Base-by-base conservation (phyloP, 352 stramenopile species). In the Phytophthora niederhauseri region DNA sequence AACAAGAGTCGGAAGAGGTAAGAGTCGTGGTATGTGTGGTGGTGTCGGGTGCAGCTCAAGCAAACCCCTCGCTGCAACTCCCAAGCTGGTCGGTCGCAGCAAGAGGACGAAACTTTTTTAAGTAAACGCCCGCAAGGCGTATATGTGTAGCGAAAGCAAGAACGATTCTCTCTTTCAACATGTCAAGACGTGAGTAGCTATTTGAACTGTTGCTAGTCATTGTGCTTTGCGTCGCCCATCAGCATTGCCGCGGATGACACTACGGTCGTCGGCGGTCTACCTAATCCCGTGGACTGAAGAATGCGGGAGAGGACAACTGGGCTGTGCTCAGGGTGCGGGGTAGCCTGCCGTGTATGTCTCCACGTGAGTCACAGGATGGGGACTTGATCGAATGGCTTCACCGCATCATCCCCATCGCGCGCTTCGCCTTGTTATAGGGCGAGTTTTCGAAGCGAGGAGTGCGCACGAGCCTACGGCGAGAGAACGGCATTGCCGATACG, bases 1-100 rank as follows among this genome's bases (percentile, higher is more conserved):
- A 94, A 95, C 84, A 93, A 92, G 76, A 94, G 87, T 66, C 84
- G 87, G 55, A 95, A 95, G 80, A 82, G 87, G 73, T 95, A 88
- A 68, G 61, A 20, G 19, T 20, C 41, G 41, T 22, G 41, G n/a
- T 19, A 45, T 45, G 31, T 64, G 49, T 50, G 36, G 20, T 72
- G 54, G 52, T n/a, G 54, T 62, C 60, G n/a, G 38, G 41, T 73
- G 57, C 57, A 52, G 58, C 65, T 63, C 43, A 41, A 49, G 41
- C 41, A 43, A 43, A 20, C 48, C 49, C 46, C 51, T 69, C 15
- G 64, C 38, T 64, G 46, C 20, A 50, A 22, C 54, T 31, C 26
- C 31, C 51, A 9, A 31, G 28, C 36, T 43, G 31, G 12, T 45
- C 24, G 22, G 49, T 30, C 19, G 53, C 53, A 48, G 68, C 56